A percentile compares a stretch with the other conserved stretches of the same genome.
These are phyloP conservation scores for Astrothelium macrocarpum DNA, from an alignment of 495 filamentous ascomycete species.

Conservation along the genomic window DNA sequence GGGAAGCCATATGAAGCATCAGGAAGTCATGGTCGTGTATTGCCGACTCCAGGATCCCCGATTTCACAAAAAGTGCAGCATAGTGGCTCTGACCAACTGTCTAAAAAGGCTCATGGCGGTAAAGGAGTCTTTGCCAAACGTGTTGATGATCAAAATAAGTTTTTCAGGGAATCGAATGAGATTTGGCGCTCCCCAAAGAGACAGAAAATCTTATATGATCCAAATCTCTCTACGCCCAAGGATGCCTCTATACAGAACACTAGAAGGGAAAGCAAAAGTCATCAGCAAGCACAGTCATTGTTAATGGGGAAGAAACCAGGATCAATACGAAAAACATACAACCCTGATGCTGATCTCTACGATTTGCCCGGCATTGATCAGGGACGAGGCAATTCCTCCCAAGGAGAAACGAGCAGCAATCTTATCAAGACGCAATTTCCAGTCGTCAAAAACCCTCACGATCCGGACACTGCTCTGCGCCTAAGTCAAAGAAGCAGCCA, in stretches of 20 bases:
- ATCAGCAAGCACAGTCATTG: not conserved
- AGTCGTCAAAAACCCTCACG: slow-evolving; percentile 69
- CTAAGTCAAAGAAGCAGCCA: slow-evolving; percentile 57
- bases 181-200: not conserved
- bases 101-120: not conserved
- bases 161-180: not conserved
- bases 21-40: no score
- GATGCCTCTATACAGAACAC: not conserved
- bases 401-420: not conserved
- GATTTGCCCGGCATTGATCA: not conserved
- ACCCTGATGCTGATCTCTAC: not conserved
- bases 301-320: not conserved
- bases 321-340: not conserved
- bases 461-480: slow-evolving; percentile 51
- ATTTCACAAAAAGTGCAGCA: not conserved
- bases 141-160: not conserved
- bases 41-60: not conserved
- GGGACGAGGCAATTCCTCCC: not conserved
- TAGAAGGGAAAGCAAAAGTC: not conserved
- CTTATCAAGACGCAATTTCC: slow-evolving; percentile 51
- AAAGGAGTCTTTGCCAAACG: not conserved
- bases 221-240: not conserved
- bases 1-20: no score
- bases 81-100: not conserved
- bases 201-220: not conserved